phyloP scores from a whole-genome alignment of 768 basidiomycete genomes.

The Clavaria fumosa region DNA sequence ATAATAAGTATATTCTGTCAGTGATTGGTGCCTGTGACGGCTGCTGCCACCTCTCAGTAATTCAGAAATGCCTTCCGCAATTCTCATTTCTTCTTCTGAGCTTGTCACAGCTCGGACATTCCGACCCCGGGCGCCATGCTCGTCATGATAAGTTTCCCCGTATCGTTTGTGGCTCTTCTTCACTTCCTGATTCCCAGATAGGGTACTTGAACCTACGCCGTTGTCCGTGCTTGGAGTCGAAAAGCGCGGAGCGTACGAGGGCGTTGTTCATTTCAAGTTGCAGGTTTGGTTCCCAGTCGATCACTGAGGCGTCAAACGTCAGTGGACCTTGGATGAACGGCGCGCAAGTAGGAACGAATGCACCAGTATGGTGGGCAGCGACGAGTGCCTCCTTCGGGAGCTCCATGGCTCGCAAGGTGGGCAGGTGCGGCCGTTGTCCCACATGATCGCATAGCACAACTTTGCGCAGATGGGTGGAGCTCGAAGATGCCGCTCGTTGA shows the following conservation, averaged over 20 bases:
- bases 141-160: constrained; percentile 42
- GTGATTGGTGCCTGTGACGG: constrained; percentile 42
- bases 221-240: background rate
- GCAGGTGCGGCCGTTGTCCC: constrained; percentile 62
- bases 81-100: constrained; percentile 34
- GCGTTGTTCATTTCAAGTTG: constrained; percentile 30
- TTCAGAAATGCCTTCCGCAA: constrained; percentile 43
- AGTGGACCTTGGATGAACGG: background rate
- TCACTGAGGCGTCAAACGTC: constrained; percentile 25
- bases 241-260: constrained; percentile 24
- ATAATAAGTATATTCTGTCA: too few species aligned
- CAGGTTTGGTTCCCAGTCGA: constrained; percentile 50
- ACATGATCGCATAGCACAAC: constrained; percentile 46
- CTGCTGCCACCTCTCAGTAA: constrained; percentile 41
- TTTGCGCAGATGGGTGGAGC: constrained; percentile 26
- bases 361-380: constrained; percentile 52
- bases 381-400: constrained; percentile 38
- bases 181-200: constrained; percentile 36
- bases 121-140: constrained; percentile 41
- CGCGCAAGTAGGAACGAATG: constrained; percentile 5
- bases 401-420: constrained; percentile 44
- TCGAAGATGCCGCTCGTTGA: constrained; percentile 20
- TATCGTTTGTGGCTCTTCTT: constrained; percentile 34
- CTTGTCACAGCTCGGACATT: constrained; percentile 52
- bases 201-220: constrained; percentile 20